These are phyloP conservation scores for Cutaneotrichosporon dermatis DNA, from an alignment of 1,284 basidiomycete species.

Conservation along the genomic window DNA sequence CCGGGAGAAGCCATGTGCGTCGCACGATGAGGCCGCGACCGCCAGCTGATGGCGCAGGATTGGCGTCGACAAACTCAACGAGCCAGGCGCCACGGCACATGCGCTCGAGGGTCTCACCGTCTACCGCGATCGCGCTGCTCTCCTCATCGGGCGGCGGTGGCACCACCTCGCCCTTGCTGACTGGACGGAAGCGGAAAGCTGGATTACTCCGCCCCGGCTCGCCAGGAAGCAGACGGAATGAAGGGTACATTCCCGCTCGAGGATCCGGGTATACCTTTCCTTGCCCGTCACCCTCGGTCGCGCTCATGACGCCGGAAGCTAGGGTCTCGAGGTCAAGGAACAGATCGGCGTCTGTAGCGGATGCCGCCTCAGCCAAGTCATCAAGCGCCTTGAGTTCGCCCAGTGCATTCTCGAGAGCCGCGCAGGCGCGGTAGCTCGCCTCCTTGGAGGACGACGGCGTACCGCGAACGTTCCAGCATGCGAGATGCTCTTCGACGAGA, in stretches of 20 bases:
- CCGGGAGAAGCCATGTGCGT: constrained; percentile 26
- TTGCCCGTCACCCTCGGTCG: neutral
- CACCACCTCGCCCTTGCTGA: constrained; percentile 10
- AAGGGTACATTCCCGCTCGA: constrained; percentile 11
- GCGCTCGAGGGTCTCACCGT: neutral
- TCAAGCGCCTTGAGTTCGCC: constrained; percentile 37
- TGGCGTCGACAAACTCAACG: constrained; percentile 13
- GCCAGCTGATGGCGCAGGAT: neutral
- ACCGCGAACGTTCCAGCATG: constrained; percentile 27
- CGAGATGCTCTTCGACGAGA: constrained; percentile 29
- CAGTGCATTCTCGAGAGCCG: constrained; percentile 27
- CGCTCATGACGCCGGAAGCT: constrained; percentile 11
- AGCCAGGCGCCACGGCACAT: constrained; percentile 15
- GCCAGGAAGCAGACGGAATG: constrained; percentile 13
- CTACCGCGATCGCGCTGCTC: constrained; percentile 8
- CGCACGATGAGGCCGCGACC: constrained; percentile 30
- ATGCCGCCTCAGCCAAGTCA: constrained; percentile 21
- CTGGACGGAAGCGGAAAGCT: constrained; percentile 14
- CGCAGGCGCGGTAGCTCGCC: constrained; percentile 4
- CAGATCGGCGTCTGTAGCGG: constrained; percentile 19
- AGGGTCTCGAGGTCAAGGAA: constrained; percentile 37
- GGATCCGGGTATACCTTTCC: constrained; percentile 7
- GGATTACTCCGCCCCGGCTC: constrained; percentile 7
- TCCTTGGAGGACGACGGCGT: constrained; percentile 1
- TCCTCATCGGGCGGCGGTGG: constrained; percentile 6